phyloP scores from a whole-genome alignment of 2,329 filamentous ascomycete genomes.

The Eutypella sp. region DNA sequence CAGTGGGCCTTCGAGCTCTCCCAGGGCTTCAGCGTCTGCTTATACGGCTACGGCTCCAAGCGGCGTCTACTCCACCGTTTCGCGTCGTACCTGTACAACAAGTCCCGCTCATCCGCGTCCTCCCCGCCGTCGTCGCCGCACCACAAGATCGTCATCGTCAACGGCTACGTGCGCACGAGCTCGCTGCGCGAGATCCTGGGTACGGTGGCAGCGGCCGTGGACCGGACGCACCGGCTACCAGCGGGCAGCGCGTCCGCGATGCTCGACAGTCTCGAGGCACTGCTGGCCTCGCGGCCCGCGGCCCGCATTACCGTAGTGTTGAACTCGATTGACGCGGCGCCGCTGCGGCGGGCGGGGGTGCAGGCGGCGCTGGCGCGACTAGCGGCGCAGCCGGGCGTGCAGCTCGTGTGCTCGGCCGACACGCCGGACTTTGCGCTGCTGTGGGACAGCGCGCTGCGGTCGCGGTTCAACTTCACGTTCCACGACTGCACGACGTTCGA shows the following conservation, averaged over 20 bases:
- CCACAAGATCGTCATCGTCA: constrained; percentile 71
- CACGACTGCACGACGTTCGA: constrained; percentile 92
- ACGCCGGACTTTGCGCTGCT: constrained; percentile 82
- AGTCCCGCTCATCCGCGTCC: too few relatives aligned
- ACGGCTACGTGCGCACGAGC: constrained; percentile 70
- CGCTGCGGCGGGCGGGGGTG: constrained; percentile 64
- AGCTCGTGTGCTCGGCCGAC: constrained; percentile 76
- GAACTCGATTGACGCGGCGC: constrained; percentile 78
- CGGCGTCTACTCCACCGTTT: constrained; percentile 68
- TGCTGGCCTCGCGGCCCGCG: constrained; percentile 46
- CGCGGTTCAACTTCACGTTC: constrained; percentile 80
- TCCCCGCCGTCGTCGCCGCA: constrained; percentile 27
- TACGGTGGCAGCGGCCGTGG: constrained; percentile 62
- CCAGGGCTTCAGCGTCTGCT: constrained; percentile 80
- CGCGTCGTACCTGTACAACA: constrained; percentile 61
- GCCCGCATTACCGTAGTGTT: constrained; percentile 63
- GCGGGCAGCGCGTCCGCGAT: constrained; percentile 65
- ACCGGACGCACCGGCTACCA: constrained; percentile 41
- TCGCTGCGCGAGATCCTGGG: constrained; percentile 65
- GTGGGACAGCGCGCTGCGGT: constrained; percentile 83
- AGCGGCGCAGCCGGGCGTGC: constrained; percentile 66
- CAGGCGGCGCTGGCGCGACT: constrained; percentile 74
- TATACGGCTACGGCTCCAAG: constrained; percentile 94
- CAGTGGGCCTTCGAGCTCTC: constrained; percentile 92
- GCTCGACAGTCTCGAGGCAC: constrained; percentile 58